A percentile compares a stretch with the other conserved stretches of the same genome.
phyloP scores from a whole-genome alignment of 352 stramenopile genomes.

The Globisporangium nagaii region DNA sequence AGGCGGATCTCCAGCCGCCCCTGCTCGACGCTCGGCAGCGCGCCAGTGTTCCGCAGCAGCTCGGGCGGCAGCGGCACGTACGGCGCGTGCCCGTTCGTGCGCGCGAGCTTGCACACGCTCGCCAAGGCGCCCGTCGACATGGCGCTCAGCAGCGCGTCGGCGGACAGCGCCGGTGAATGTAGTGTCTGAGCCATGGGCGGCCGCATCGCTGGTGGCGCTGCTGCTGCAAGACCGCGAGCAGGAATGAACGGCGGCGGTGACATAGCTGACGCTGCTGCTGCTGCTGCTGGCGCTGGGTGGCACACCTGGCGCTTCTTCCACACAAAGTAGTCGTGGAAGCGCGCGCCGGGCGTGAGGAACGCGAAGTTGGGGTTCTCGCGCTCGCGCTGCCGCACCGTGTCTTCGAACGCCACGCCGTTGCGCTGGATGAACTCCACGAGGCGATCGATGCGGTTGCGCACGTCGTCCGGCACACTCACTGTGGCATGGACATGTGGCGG shows the following conservation, averaged over 20 bases:
- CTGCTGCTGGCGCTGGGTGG: not conserved
- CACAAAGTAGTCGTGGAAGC: conserved; percentile 47
- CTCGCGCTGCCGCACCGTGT: conserved; percentile 35
- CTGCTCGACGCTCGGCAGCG: conserved; percentile 33
- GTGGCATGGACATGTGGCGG: conserved; percentile 1
- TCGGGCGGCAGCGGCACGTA: conserved; percentile 39
- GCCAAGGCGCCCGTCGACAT: conserved; percentile 45
- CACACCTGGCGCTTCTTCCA: conserved; percentile 39
- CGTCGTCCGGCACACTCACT: conserved; percentile 23
- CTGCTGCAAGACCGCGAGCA: not conserved
- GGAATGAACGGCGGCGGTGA: not conserved
- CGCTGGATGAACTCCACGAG: conserved; percentile 56
- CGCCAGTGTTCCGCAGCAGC: conserved; percentile 23
- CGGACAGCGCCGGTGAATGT: not conserved
- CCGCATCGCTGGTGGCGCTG: not conserved
- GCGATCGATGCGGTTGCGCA: conserved; percentile 45
- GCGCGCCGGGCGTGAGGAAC: conserved; percentile 34
- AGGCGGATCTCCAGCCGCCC: conserved; percentile 50
- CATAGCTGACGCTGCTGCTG: not conserved
- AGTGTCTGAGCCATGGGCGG: not conserved
- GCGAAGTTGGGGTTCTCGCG: conserved; percentile 48
- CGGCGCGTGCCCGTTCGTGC: conserved; percentile 20
- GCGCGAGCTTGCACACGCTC: conserved; percentile 42
- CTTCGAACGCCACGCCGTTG: conserved; percentile 54
- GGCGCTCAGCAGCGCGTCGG: conserved; percentile 10